Base-by-base conservation (phyloP, 352 stramenopile genomes). In the Pythium vanterpoolii region DNA sequence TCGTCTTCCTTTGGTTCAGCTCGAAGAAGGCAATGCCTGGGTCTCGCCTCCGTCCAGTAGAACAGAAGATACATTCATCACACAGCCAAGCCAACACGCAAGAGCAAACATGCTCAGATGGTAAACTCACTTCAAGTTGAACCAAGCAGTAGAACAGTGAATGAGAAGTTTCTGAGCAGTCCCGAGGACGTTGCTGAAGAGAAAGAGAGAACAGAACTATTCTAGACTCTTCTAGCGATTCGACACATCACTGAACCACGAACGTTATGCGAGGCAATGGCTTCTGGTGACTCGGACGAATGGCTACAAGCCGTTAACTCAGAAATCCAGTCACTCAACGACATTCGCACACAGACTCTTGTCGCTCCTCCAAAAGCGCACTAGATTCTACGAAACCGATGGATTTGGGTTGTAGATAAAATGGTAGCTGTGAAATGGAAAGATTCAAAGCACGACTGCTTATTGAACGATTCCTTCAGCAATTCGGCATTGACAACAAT, bases 281-380 rank as follows among this genome's bases (percentile, higher is more conserved):
- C 2, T 3, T 50, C 53, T 14, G 16, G 21, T 10, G 18, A 60
- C 14, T 36, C 44, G 1, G 21, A 48, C 5, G 19, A 60, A 3
- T 52, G 42, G 28, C 36, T 51, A 11, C 28, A 40, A 3, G 55
- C 55, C 23, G 38, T 19, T 3, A 1, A 54, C 39, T 45, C 16
- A 11, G 38, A 60, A 23, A 28, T 53, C 5, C 19, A 62, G 19
- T 62, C 55, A 3, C 55, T 40, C 43, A 3, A 34, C 4, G 43
- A 62, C 9, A 62, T 54, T 39, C 28, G 38, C 26, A 62, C 55
- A 45, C 54, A 42, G 55, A 23, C 18, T 2, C 19, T 62, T 39
- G 40, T 62, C 13, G 40, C 55, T 30, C 34, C 16, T 14, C 55
- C 55, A 2, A 36, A 31, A 45, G 40, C 28, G 6, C 44, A 42